Evolutionary conservation across 2,329 filamentous ascomycete genomes (phyloP), one percentile per base, ranked within the genome.

Genomic region (Neopestalotiopsis rosae): DNA sequence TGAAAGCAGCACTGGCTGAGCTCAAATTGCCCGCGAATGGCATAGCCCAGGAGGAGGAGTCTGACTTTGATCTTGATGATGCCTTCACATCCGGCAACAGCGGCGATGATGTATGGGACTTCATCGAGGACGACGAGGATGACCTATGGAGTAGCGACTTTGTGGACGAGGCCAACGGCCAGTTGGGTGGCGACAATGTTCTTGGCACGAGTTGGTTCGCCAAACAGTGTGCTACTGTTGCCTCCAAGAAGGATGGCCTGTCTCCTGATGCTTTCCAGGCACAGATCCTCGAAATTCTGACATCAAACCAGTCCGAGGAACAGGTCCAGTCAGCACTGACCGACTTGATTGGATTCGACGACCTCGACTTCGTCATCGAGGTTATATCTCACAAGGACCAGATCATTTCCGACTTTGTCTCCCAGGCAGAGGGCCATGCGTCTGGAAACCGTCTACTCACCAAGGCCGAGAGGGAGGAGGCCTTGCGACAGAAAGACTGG

Each of bases 301-400:
- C 87, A 7, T 93, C 94, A 4, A 82, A 83, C n/a, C 82, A 79
- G 59, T 86, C 88, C 40, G 92, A 97, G 69, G 93, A 97, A 69
- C 94, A 97, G 79, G 84, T 98, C n/a, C 95, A 98, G 79, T 95
- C 94, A 77, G 90, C 91, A 56, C 86, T 99, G 45, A 94, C 93
- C 0, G 96, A 99, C 74, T 89, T 98, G 58, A 86, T 99, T 70
- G 96, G 97, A 0, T 98, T 95, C 75, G 94, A 96, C 74, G 94
- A 98, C 76, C 85, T 99, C 20, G 95, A 99, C 72, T 91, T 99
- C 75, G 92, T 98, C 66, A 95, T 95, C 71, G 94, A 98, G 71
- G 84, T 98, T n/a, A 91, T 98, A 66, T 87, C 90, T 2, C 90
- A 95, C 78, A 89, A 94, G 66, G 83, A 87, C 65, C 88, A 93